Conservation (phyloP, 192 early-diverging fungal species). For the Linderina pennispora region DNA sequence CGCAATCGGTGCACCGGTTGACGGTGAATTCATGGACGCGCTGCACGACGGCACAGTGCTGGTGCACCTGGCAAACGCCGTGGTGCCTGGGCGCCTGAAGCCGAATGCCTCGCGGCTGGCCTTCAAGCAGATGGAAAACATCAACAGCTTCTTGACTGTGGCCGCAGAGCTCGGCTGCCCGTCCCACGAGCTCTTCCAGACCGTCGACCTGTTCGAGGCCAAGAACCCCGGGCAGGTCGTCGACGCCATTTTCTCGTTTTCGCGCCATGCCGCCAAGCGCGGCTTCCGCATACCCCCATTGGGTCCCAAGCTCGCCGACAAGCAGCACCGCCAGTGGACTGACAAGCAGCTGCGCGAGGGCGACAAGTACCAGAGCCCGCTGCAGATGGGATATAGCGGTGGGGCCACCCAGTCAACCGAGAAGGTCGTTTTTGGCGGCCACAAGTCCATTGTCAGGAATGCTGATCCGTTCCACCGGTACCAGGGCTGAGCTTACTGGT, state of each 20-base stretch:
- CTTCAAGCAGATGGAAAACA: conserved; percentile 87
- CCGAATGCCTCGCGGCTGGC: conserved; percentile 61
- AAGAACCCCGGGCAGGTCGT: conserved; percentile 67
- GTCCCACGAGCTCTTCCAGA: conserved; percentile 70
- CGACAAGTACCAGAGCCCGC: neutral
- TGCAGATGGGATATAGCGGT: conserved; percentile 4
- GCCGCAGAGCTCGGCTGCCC: conserved; percentile 62
- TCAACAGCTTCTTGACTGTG: conserved; percentile 61
- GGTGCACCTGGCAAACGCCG: conserved; percentile 43
- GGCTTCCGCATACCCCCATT: conserved; percentile 51
- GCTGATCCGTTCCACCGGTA: neutral
- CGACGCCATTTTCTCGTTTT: conserved; percentile 67
- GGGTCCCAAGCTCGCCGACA: conserved; percentile 71
- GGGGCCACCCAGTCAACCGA: neutral
- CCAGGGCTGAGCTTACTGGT: neutral
- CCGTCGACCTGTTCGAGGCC: conserved; percentile 73
- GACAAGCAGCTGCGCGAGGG: neutral
- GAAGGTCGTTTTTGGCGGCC: neutral
- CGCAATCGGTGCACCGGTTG: conserved; percentile 50
- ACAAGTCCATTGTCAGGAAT: neutral
- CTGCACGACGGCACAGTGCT: conserved; percentile 73
- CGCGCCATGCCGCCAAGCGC: conserved; percentile 56
- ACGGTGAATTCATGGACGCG: conserved; percentile 54
- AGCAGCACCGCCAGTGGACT: conserved; percentile 24
- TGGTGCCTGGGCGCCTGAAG: conserved; percentile 52